Conservation (phyloP, 1,284 basidiomycete species). For the Ganoderma meredithae region DNA sequence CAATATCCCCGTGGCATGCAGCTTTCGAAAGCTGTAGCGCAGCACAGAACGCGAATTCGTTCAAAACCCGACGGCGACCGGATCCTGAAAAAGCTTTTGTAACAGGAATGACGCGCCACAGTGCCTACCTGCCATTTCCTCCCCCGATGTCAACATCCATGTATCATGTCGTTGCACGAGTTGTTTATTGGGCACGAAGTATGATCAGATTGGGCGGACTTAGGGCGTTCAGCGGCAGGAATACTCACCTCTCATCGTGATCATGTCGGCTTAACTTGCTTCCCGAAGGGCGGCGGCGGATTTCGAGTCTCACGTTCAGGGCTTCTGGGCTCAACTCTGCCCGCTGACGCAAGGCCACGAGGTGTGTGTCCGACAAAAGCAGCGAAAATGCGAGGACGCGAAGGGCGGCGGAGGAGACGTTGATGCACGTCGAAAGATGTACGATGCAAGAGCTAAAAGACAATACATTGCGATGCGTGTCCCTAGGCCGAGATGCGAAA, state of each 20-base stretch:
- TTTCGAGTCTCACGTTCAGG: conserved; percentile 20
- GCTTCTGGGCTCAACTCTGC: conserved; percentile 29
- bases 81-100: background rate
- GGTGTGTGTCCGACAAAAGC: conserved; percentile 5
- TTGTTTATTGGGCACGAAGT: conserved; percentile 1
- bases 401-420: conserved; percentile 15
- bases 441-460: conserved; percentile 26
- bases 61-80: background rate
- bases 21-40: background rate
- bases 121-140: background rate
- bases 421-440: conserved; percentile 20
- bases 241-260: conserved; percentile 2
- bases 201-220: conserved; percentile 8
- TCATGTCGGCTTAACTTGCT: conserved; percentile 5
- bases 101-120: background rate
- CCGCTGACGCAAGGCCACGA: conserved; percentile 22
- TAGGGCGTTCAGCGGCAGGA: background rate
- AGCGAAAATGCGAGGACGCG: conserved; percentile 17
- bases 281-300: conserved; percentile 8
- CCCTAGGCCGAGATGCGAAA: conserved; percentile 23
- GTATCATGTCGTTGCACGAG: background rate
- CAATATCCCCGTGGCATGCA: too few species aligned
- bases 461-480: conserved; percentile 22
- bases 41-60: background rate
- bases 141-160: background rate